These are phyloP conservation scores for Aureobasidium sp. DNA, from an alignment of 2,329 filamentous ascomycete genomes.

Conservation along the genomic window DNA sequence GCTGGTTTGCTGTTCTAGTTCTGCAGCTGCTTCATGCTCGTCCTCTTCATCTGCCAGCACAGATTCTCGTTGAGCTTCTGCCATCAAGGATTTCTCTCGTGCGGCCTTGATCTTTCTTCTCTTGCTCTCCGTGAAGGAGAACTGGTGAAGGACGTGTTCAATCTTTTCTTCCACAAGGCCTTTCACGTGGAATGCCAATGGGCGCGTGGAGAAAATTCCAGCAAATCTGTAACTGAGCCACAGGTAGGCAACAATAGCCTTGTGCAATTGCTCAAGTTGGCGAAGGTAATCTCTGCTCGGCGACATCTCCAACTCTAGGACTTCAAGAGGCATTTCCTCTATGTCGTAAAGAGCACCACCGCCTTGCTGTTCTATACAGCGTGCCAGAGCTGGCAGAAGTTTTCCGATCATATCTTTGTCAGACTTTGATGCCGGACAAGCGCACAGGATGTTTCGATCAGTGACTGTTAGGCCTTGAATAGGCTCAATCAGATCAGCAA, in stretches of 20 bases:
- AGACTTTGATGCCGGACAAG: slow-evolving; percentile 56
- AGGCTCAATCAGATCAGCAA: slow-evolving; percentile 67
- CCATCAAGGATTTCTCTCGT: slow-evolving; percentile 21
- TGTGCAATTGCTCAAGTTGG: slow-evolving; percentile 69
- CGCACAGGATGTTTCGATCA: slow-evolving; percentile 68
- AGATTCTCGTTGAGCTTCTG: slow-evolving; percentile 12
- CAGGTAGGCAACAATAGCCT: slow-evolving; percentile 72
- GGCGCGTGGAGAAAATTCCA: slow-evolving; percentile 67
- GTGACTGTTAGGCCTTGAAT: slow-evolving; percentile 57
- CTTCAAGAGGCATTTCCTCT: slow-evolving; percentile 58
- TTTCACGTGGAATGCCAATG: slow-evolving; percentile 72
- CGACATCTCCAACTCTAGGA: slow-evolving; percentile 52
- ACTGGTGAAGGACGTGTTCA: slow-evolving; percentile 49
- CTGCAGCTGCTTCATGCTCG: slow-evolving; percentile 8
- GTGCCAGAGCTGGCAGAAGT: slow-evolving; percentile 57
- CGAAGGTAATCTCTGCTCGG: slow-evolving; percentile 50
- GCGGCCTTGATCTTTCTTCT: slow-evolving; percentile 20
- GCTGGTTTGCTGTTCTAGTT: slow-evolving; percentile 16
- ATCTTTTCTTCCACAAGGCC: slow-evolving; percentile 68
- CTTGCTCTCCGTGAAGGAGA: slow-evolving; percentile 36
- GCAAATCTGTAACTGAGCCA: slow-evolving; percentile 90
- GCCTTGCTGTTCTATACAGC: slow-evolving; percentile 58
- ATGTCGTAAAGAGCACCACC: slow-evolving; percentile 65
- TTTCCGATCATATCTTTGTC: slow-evolving; percentile 34
- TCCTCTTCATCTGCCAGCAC: slow-evolving; percentile 9